These are phyloP conservation scores for Boechera divaricarpa DNA, from an alignment of 345 rosid species.

Conservation along the genomic window DNA sequence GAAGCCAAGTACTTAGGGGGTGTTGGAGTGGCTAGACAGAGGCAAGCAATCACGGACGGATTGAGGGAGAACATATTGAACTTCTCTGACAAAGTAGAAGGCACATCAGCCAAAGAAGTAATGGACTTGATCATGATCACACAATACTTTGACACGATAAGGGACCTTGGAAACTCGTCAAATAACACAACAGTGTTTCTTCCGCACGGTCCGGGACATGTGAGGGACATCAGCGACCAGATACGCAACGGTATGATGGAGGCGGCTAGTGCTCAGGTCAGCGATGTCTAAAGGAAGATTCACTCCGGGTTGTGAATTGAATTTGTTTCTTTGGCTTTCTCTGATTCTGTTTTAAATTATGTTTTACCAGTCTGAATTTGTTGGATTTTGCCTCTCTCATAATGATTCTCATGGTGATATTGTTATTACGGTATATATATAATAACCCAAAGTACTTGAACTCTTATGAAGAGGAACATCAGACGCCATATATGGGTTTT, in stretches of 20 bases:
- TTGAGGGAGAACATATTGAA: conserved; percentile 92
- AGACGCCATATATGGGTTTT: neutral
- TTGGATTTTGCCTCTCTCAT: neutral
- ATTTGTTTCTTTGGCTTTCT: conserved; percentile 1
- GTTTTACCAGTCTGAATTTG: neutral
- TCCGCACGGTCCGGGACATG: conserved; percentile 98
- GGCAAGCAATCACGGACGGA: conserved; percentile 98
- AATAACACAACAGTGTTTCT: conserved; percentile 94
- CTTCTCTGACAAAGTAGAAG: conserved; percentile 91
- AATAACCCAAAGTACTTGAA: conserved; percentile 23
- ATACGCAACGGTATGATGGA: conserved; percentile 93
- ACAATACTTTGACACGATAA: conserved; percentile 93
- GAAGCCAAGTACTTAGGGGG: conserved; percentile 98
- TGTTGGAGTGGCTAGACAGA: conserved; percentile 94
- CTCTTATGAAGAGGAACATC: neutral
- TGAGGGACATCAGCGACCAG: conserved; percentile 84
- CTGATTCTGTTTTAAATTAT: conserved; percentile 5
- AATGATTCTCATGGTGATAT: neutral
- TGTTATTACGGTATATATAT: conserved; percentile 2
- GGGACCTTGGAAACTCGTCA: conserved; percentile 89
- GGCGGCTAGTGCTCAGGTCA: conserved; percentile 62
- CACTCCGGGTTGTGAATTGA: conserved; percentile 21
- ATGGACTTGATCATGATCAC: conserved; percentile 99
- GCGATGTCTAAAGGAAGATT: conserved; percentile 5
- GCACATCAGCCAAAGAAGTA: conserved; percentile 90